Evolutionary conservation across 495 filamentous ascomycete species (phyloP).

Genomic region (Alectoria sarmentosa): DNA sequence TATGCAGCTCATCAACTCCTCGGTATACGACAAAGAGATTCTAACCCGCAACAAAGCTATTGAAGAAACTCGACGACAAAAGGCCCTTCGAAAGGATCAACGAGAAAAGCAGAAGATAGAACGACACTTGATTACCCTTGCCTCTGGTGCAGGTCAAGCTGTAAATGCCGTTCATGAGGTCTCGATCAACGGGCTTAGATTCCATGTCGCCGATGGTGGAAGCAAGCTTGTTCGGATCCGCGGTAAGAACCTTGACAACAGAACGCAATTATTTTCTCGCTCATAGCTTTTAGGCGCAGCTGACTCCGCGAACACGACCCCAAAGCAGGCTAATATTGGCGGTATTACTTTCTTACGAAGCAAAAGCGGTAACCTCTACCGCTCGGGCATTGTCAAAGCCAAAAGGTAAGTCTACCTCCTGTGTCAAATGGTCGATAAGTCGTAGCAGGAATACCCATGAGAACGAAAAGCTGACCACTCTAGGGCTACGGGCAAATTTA

Average conservation of each 20-base stretch:
- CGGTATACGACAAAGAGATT: conserved; percentile 70
- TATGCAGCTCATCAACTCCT: conserved; percentile 80
- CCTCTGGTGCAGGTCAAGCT: conserved; percentile 17
- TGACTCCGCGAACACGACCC: conserved; percentile 61
- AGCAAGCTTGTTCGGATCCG: conserved; percentile 75
- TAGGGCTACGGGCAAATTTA: conserved; percentile 31
- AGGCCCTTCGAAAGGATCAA: conserved; percentile 50
- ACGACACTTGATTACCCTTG: conserved; percentile 34
- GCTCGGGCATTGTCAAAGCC: conserved; percentile 59
- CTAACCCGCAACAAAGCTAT: conserved; percentile 67
- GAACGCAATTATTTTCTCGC: conserved; percentile 26
- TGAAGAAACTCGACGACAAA: conserved; percentile 59
- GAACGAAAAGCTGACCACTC: conserved; percentile 13
- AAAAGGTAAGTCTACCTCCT: conserved; percentile 48
- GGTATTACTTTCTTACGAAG: conserved; percentile 85
- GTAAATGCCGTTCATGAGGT: conserved; percentile 54
- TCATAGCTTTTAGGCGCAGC: conserved; percentile 52
- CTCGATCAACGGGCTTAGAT: conserved; percentile 66
- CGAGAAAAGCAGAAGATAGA: conserved; percentile 57
- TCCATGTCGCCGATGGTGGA: conserved; percentile 66
- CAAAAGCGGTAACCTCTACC: conserved; percentile 86
- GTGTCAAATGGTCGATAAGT: neutral
- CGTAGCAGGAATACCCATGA: neutral
- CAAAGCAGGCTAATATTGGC: conserved; percentile 67
- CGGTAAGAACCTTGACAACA: conserved; percentile 45